A percentile compares a stretch with the other conserved stretches of the same genome.
Evolutionary conservation across 2,329 filamentous ascomycete genomes (phyloP).

Genomic region (Aspergillus aculeatinus): DNA sequence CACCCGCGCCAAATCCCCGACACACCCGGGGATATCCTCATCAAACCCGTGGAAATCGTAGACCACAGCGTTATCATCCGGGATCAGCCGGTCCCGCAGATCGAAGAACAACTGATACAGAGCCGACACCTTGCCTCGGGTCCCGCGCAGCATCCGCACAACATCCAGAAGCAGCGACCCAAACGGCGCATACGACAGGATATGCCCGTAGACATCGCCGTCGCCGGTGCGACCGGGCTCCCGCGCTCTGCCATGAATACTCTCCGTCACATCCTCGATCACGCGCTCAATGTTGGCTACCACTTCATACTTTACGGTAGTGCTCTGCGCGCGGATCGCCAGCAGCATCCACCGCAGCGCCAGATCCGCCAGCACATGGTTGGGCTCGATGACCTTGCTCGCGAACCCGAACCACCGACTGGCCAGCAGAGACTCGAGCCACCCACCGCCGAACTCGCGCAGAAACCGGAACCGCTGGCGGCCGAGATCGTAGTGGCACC

Average conservation of each 20-base stretch:
- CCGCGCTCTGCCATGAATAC: neutral
- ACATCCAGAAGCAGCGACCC: neutral
- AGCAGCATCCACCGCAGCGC: neutral
- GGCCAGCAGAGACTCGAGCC: neutral
- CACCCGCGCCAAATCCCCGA: neutral
- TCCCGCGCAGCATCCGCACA: neutral
- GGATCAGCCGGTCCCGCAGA: neutral
- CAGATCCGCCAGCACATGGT: neutral
- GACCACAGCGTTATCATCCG: neutral
- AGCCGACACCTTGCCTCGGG: neutral
- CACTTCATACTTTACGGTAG: neutral
- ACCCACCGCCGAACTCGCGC: neutral
- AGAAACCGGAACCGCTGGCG: neutral
- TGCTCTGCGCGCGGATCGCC: neutral
- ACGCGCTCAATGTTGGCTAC: neutral
- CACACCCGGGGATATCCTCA: neutral
- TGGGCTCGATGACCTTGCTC: neutral
- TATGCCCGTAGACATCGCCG: neutral
- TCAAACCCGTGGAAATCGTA: neutral
- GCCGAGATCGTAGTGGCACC: neutral
- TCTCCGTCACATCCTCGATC: neutral
- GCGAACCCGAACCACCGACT: neutral
- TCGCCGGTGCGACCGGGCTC: neutral
- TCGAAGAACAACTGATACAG: neutral
- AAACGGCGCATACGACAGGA: neutral